Evolutionary conservation across 352 stramenopile species (phyloP).

Genomic region (Pseudoperonospora humuli): DNA sequence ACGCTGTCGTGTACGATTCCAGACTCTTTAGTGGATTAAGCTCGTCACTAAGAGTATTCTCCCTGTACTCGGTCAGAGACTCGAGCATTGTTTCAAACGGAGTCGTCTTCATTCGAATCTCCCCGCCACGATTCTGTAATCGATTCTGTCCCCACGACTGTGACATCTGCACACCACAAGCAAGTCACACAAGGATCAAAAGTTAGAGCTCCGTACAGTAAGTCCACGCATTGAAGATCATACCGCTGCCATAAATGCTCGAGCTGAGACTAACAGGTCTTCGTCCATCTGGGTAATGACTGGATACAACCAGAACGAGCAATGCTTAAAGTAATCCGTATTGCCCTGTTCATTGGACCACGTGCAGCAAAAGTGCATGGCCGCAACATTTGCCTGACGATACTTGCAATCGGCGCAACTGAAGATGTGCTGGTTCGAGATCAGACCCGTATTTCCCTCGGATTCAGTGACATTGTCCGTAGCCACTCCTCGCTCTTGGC

Average conservation of each 20-base stretch:
- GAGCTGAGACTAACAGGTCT: slow-evolving; percentile 67
- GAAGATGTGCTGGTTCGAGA: slow-evolving; percentile 65
- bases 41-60: slow-evolving; percentile 72
- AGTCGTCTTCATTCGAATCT: slow-evolving; percentile 78
- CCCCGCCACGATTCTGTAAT: slow-evolving; percentile 57
- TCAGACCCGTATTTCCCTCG: slow-evolving; percentile 36
- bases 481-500: slow-evolving; percentile 9
- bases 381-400: slow-evolving; percentile 62
- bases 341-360: slow-evolving; percentile 86
- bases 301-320: slow-evolving; percentile 79
- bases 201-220: slow-evolving; percentile 1
- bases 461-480: slow-evolving; percentile 14
- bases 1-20: slow-evolving; percentile 50
- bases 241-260: slow-evolving; percentile 72
- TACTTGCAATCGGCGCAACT: slow-evolving; percentile 81
- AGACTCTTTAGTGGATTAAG: slow-evolving; percentile 74
- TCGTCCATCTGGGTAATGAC: slow-evolving; percentile 82
- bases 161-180: slow-evolving; percentile 34
- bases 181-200: slow-evolving; percentile 7
- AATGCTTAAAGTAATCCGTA: slow-evolving; percentile 88
- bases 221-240: slow-evolving; percentile 1
- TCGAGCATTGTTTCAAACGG: slow-evolving; percentile 79
- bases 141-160: slow-evolving; percentile 60
- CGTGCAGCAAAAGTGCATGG: slow-evolving; percentile 84
- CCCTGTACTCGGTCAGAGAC: slow-evolving; percentile 60